phyloP scores from a whole-genome alignment of 805 yeast species.

The Metschnikowia arizonensis region DNA sequence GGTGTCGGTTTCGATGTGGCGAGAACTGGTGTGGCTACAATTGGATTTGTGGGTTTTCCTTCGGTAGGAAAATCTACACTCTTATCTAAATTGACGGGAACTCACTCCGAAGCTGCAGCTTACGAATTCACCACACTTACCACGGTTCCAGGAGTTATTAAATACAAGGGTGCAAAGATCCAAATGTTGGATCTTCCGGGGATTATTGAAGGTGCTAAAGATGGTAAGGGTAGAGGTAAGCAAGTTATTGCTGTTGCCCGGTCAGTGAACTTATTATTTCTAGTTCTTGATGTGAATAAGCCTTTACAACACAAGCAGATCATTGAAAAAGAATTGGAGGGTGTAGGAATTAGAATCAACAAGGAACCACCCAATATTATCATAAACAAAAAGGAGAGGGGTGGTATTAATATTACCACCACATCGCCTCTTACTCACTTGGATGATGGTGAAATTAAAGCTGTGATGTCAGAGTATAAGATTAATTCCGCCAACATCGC shows the following conservation, averaged over 20 bases:
- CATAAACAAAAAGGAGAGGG: conserved; percentile 88
- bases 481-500: conserved; percentile 95
- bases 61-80: conserved; percentile 90
- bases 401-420: conserved; percentile 90
- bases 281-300: conserved; percentile 92
- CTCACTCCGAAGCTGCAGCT: conserved; percentile 96
- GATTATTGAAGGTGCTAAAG: conserved; percentile 86
- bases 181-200: conserved; percentile 94
- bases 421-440: conserved; percentile 90
- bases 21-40: conserved; percentile 96
- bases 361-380: conserved; percentile 90
- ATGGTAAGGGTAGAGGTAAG: conserved; percentile 88
- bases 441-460: conserved; percentile 89
- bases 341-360: conserved; percentile 93
- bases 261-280: conserved; percentile 88
- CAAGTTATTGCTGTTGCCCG: conserved; percentile 99
- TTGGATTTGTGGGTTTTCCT: conserved; percentile 98
- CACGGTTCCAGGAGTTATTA: conserved; percentile 95
- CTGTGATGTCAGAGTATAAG: conserved; percentile 93
- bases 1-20: conserved; percentile 97
- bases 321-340: conserved; percentile 93
- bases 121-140: conserved; percentile 97
- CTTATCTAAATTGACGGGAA: conserved; percentile 85
- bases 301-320: conserved; percentile 92
- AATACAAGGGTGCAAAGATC: conserved; percentile 94